Evolutionary conservation across 2,329 filamentous ascomycete species (phyloP).

Genomic region (Hypocrella siamensis): DNA sequence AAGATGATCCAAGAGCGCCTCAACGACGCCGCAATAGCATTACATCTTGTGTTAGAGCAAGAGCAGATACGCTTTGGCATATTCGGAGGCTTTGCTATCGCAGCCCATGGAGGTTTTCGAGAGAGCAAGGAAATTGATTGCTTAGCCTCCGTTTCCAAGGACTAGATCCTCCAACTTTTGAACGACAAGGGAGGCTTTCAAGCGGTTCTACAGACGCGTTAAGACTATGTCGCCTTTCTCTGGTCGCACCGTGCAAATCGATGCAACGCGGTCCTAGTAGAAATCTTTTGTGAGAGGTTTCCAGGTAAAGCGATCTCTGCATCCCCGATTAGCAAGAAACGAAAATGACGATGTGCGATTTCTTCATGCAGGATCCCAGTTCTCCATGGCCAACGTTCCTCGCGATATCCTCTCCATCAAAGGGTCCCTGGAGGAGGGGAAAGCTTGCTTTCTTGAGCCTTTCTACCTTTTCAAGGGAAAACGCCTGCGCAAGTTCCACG

Average conservation of each 20-base stretch:
- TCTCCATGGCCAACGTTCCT: background rate
- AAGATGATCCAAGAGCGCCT: slow-evolving; percentile 3
- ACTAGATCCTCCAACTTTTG: slow-evolving; percentile 1
- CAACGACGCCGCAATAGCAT: slow-evolving; percentile 4
- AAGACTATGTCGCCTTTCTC: slow-evolving; percentile 3
- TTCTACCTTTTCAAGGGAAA: slow-evolving; percentile 3
- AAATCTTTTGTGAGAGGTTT: slow-evolving; percentile 2
- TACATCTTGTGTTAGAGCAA: slow-evolving; percentile 1
- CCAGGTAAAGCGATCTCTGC: background rate
- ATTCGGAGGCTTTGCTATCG: slow-evolving; percentile 2
- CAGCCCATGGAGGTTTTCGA: background rate
- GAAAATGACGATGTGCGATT: background rate
- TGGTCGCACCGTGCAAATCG: slow-evolving; percentile 1
- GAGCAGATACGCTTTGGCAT: slow-evolving; percentile 1
- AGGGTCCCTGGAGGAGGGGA: slow-evolving; percentile 1
- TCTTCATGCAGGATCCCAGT: background rate
- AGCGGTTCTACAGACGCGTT: slow-evolving; percentile 1
- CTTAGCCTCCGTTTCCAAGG: slow-evolving; percentile 1
- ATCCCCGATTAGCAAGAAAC: background rate
- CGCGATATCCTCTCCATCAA: background rate
- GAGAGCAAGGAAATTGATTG: slow-evolving; percentile 4
- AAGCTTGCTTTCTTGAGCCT: slow-evolving; percentile 1
- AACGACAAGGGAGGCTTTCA: slow-evolving; percentile 2
- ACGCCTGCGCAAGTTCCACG: slow-evolving; percentile 2
- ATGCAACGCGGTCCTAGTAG: background rate